phyloP scores from a whole-genome alignment of 2,329 filamentous ascomycete species.

The Meredithiella fracta region DNA sequence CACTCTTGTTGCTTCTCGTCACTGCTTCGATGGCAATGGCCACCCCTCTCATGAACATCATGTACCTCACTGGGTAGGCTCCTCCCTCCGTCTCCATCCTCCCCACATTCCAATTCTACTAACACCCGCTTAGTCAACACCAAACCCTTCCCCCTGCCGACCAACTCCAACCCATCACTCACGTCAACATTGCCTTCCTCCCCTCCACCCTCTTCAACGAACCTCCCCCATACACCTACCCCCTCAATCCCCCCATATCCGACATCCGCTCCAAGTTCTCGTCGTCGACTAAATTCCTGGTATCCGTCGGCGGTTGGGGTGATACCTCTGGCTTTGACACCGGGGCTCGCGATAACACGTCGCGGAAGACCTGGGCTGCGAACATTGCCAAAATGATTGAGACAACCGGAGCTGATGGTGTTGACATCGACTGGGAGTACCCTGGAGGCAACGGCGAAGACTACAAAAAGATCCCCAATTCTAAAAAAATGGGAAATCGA shows the following conservation, averaged over 20 bases:
- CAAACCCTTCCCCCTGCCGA: conserved; percentile 24
- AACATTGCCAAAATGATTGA: conserved; percentile 49
- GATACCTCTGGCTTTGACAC: conserved; percentile 46
- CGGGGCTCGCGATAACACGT: conserved; percentile 34
- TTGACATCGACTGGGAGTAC: conserved; percentile 51
- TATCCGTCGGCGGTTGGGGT: conserved; percentile 63
- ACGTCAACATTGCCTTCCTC: conserved; percentile 44
- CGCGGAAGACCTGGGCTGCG: conserved; percentile 41
- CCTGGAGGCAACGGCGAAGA: conserved; percentile 51
- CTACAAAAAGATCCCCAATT: conserved; percentile 49
- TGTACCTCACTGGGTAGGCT: conserved; percentile 35
- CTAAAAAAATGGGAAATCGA: conserved; percentile 42
- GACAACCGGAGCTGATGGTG: conserved; percentile 46
- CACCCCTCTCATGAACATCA: conserved; percentile 22
- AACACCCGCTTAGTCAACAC: conserved; percentile 28
- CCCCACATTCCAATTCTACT: neutral
- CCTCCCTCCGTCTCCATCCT: neutral
- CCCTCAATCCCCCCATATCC: conserved; percentile 36
- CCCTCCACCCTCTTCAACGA: conserved; percentile 34
- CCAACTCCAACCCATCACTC: conserved; percentile 32
- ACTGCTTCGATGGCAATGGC: neutral
- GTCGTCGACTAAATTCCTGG: conserved; percentile 42
- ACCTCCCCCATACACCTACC: conserved; percentile 25
- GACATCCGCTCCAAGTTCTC: conserved; percentile 25
- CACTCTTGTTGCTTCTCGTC: neutral